Base-by-base conservation (phyloP, 306 rosid genomes). In the Cucurbita ficifolia region DNA sequence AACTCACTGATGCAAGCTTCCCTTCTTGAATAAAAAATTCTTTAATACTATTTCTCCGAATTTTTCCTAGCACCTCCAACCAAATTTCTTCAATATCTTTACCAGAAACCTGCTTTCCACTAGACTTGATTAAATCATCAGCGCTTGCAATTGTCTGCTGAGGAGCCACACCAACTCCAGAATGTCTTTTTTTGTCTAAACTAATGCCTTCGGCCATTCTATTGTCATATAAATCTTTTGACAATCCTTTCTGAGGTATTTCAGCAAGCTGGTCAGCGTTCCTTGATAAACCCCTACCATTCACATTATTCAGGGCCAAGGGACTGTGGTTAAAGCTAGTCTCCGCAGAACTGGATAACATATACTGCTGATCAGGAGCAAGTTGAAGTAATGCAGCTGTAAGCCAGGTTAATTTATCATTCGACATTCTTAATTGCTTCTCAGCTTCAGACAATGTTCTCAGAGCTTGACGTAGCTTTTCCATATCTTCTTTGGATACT, bases 381-480 rank as follows among this genome's bases (percentile, higher is more conserved):
- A 95, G 96, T 85, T 95, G 99, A 82, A 95, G 96, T 80, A 95
- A 84, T 3, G 99, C 96, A 79, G 97, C 97, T 42, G 99, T 95
- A 70, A 95, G 79, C 99, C 99, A 95, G 36, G 99, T 95, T 63
- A 89, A 78, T 82, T 89, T 91, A 82, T 95, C 99, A 81, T 89
- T 95, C 56, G 99, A 91, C 88, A 80, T 88, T 83, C 99, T 85
- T 80, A 95, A 78, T 79, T 95, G 99, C 82, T 95, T 95, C 81
- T 95, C 99, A 71, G 97, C 96, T 82, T 95, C 99, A 0, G 99
- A 95, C 75, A 95, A 82, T 52, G 96, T 88, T 85, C 83, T 95
- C 81, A 95, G 85, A 78, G 99, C 99, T 81, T 88, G 99, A 58
- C 97, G 96, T 74, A 95, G 87, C 86, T 87, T 95, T 77, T 95